phyloP scores from a whole-genome alignment of 805 yeast genomes.

The Lipomyces anomalus region DNA sequence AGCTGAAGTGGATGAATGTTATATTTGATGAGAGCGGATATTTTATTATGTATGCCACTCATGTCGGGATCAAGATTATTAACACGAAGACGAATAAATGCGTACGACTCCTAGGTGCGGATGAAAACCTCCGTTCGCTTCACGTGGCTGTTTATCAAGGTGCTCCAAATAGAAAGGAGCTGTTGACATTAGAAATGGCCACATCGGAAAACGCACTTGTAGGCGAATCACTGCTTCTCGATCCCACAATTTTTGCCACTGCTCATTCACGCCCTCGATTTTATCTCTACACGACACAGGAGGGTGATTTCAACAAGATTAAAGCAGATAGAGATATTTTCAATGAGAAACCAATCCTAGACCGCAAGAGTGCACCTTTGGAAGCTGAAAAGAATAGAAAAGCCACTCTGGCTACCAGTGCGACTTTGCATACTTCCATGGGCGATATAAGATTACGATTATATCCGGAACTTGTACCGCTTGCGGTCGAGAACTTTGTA shows the following conservation, averaged over 20 bases:
- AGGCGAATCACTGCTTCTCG: conserved; percentile 25
- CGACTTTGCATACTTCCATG: conserved; percentile 37
- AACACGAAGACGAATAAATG: conserved; percentile 29
- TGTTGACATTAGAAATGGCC: conserved; percentile 32
- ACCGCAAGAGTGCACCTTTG: conserved; percentile 3
- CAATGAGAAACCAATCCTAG: conserved; percentile 26
- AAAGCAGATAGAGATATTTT: conserved; percentile 28
- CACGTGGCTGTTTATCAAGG: conserved; percentile 33
- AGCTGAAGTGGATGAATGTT: conserved; percentile 13
- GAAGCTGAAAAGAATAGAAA: conserved; percentile 4
- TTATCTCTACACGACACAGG: conserved; percentile 29
- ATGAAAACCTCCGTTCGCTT: conserved; percentile 31
- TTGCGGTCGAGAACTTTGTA: conserved; percentile 41
- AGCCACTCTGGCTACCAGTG: conserved; percentile 13
- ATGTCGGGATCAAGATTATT: conserved; percentile 33
- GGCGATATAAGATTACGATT: conserved; percentile 41
- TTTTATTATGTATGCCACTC: conserved; percentile 30
- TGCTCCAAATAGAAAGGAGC: conserved; percentile 25
- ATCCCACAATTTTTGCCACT: conserved; percentile 33
- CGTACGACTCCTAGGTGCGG: conserved; percentile 29
- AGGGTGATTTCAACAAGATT: conserved; percentile 17
- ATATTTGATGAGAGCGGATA: conserved; percentile 33
- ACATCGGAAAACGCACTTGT: conserved; percentile 32
- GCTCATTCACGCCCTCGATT: conserved; percentile 27
- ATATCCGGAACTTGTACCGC: conserved; percentile 37